Percentiles rank a stretch among this genome's conserved stretches.
phyloP scores from a whole-genome alignment of 192 early-diverging fungal species.

The Backusella mclennaniae region DNA sequence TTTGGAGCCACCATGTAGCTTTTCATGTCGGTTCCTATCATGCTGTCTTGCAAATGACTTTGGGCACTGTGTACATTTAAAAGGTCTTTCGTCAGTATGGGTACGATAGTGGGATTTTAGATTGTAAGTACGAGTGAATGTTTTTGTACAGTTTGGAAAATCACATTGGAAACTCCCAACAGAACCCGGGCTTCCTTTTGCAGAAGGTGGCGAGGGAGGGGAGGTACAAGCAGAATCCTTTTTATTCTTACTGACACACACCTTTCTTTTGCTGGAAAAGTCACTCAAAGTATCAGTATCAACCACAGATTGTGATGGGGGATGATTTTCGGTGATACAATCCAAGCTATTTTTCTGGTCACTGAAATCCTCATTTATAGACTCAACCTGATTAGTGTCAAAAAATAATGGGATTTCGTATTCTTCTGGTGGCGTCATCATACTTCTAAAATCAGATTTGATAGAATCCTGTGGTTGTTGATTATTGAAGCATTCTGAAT shows the following conservation, averaged over 20 bases:
- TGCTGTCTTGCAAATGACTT: conserved; percentile 80
- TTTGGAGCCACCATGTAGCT: conserved; percentile 70
- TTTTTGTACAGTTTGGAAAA: conserved; percentile 41
- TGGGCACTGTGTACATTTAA: conserved; percentile 59
- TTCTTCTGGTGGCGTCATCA: conserved; percentile 7
- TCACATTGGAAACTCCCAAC: conserved; percentile 18
- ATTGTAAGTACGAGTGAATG: conserved; percentile 69
- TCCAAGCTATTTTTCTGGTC: background rate
- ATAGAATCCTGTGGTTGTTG: background rate
- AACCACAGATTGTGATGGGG: background rate
- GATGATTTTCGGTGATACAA: background rate
- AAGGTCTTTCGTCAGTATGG: conserved; percentile 68
- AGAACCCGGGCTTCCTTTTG: background rate
- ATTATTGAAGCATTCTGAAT: conserved; percentile 1
- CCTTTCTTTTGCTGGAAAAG: background rate
- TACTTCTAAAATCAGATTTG: background rate
- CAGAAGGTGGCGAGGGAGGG: background rate
- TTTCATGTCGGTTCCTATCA: conserved; percentile 84
- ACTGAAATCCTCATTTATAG: background rate
- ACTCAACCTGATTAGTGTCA: background rate
- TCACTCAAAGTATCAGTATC: background rate
- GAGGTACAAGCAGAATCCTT: background rate
- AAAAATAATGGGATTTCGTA: conserved; percentile 7
- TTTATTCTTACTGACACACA: background rate
- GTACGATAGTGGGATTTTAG: conserved; percentile 65